These are phyloP conservation scores for Coemansia javaensis DNA, from an alignment of 192 early-diverging fungal species.

Conservation along the genomic window DNA sequence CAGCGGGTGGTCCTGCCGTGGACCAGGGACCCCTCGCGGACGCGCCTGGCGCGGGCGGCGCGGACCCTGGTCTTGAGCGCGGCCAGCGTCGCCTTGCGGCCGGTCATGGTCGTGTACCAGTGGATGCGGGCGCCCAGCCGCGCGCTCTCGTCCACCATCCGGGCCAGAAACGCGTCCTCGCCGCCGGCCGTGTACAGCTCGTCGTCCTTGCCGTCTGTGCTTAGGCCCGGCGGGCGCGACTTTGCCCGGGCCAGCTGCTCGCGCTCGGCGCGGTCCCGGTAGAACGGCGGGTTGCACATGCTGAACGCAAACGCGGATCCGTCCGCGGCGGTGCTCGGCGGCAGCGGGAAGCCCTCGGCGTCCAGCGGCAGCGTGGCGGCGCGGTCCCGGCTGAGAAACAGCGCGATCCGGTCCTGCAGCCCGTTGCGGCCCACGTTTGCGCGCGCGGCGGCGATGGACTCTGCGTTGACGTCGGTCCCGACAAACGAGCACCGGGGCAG, in stretches of 20 bases:
- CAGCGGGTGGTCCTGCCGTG: conserved; percentile 31
- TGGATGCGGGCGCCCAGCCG: conserved; percentile 29
- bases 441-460: conserved; percentile 58
- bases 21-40: conserved; percentile 14
- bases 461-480: conserved; percentile 70
- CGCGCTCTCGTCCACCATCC: conserved; percentile 67
- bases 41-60: conserved; percentile 3
- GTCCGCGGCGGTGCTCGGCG: conserved; percentile 8
- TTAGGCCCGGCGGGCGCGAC: conserved; percentile 43
- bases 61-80: conserved; percentile 4
- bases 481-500: conserved; percentile 65
- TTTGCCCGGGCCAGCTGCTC: conserved; percentile 53
- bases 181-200: conserved; percentile 84
- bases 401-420: conserved; percentile 53
- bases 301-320: conserved; percentile 55
- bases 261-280: conserved; percentile 57
- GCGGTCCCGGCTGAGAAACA: conserved; percentile 48
- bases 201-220: conserved; percentile 53
- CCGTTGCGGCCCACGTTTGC: conserved; percentile 64
- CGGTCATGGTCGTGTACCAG: conserved; percentile 84
- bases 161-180: conserved; percentile 64
- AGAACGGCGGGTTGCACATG: conserved; percentile 96
- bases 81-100: conserved; percentile 54
- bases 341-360: conserved; percentile 11
- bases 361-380: conserved; percentile 13